Conservation (phyloP, 768 basidiomycete species). For the Termitomyces bulborhizus region DNA sequence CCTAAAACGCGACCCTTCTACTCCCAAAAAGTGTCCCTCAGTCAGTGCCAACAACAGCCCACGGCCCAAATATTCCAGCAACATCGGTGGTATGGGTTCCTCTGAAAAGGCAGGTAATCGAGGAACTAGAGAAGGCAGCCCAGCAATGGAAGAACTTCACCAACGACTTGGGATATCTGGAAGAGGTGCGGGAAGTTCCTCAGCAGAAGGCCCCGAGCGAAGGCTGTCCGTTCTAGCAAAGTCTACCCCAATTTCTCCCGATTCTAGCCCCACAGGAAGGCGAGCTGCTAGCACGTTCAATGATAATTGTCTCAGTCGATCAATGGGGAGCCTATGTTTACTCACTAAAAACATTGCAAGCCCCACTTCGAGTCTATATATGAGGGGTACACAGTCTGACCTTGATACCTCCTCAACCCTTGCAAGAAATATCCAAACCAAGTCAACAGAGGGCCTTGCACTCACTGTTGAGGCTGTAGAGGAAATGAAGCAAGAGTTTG, state of each 20-base stretch:
- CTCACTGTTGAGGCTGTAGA: conserved; percentile 48
- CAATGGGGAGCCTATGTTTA: conserved; percentile 8
- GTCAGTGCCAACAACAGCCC: conserved; percentile 24
- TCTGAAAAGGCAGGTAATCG: conserved; percentile 19
- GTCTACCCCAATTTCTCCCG: conserved; percentile 19
- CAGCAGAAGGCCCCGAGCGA: conserved; percentile 43
- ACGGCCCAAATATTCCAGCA: conserved; percentile 25
- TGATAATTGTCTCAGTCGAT: conserved; percentile 21
- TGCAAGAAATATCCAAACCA: conserved; percentile 19
- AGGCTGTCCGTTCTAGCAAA: conserved; percentile 34
- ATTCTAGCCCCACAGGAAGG: conserved; percentile 10
- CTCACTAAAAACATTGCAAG: conserved; percentile 4
- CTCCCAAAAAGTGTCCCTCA: conserved; percentile 32
- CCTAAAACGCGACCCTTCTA: conserved; percentile 47
- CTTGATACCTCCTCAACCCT: conserved; percentile 9
- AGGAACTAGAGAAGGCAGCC: conserved; percentile 47
- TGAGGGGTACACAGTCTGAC: conserved; percentile 4
- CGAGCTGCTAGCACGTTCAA: conserved; percentile 13
- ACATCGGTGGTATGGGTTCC: conserved; percentile 39
- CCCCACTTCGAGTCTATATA: background rate
- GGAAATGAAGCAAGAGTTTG: conserved; percentile 58
- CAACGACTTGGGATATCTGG: conserved; percentile 51
- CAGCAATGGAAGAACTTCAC: conserved; percentile 60
- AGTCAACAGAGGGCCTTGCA: conserved; percentile 22
- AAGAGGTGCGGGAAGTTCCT: conserved; percentile 50